Evolutionary conservation across 345 rosid genomes (phyloP), one percentile per base, ranked within the genome.

Genomic region (Eucalyptus curtisii): DNA sequence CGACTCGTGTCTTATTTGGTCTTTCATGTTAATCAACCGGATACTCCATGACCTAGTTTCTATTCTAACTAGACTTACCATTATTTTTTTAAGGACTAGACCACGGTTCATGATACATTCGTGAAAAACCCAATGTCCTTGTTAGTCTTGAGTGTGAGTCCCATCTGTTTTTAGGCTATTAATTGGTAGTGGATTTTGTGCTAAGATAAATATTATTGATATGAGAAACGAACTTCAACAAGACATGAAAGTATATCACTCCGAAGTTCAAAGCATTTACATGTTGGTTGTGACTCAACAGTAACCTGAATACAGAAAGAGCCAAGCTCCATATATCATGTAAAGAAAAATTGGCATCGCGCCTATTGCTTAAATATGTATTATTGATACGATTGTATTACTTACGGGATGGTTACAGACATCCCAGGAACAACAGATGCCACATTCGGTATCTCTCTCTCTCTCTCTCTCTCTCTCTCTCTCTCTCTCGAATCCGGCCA

Each of bases 381-480:
- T 20, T 68, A 44, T 15, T 64, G 82, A 37, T 37, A 40, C 66
- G 90, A 52, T 53, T 87, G 86, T 49, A 14, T 66, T 86, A 22
- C 45, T 88, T 86, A 30, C 94, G 96, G 99, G 99, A 90, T 96
- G 37, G 99, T 97, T 88, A 96, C 99, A 13, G 99, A 97, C 92
- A 97, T 97, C 88, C 99, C 99, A 10, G 99, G 99, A 87, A 96
- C 99, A 80, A 97, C 99, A 53, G 98, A 97, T 90, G 98, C 91
- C 48, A 90, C 99, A 76, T 97, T 97, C 88, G 99, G 99, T 95
- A 96, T 92, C 37, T 40, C 59, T 14, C 19, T 49, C 52, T 49
- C 20, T 49, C 22, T 50, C 22, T 52, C 52, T 49, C 52, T 49
- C 50, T 49, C 50, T 49, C 49, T 87, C 88, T 20, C 33, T 40